Conservation (phyloP, 225 moss, liverwort and hornwort genomes). For the Thuidium tamariscinum region DNA sequence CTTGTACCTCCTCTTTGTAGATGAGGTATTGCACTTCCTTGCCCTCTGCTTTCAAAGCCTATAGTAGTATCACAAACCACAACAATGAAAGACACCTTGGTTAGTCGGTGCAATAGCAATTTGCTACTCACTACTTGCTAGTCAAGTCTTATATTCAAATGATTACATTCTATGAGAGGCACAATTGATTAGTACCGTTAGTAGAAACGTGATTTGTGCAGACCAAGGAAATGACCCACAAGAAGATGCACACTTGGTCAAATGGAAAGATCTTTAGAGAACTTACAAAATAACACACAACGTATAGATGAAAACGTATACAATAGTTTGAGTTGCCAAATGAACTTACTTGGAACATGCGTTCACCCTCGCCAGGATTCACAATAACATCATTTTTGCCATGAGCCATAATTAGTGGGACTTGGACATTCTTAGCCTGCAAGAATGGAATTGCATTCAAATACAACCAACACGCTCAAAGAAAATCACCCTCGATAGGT, state of each 20-base stretch:
- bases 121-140: neutral
- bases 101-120: neutral
- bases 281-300: too few species aligned
- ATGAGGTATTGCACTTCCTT: slow-evolving; percentile 58
- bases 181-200: accelerated
- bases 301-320: neutral
- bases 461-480: neutral
- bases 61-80: neutral
- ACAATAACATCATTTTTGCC: slow-evolving; percentile 66
- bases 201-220: neutral
- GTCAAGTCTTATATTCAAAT: neutral
- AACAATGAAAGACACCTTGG: neutral
- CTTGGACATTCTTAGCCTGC: slow-evolving; percentile 45
- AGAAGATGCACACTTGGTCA: neutral
- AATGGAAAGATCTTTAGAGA: neutral
- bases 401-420: slow-evolving; percentile 56
- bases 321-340: neutral
- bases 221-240: neutral
- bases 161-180: neutral
- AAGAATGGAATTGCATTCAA: neutral
- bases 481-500: too few species aligned
- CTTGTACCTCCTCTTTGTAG: slow-evolving; percentile 56
- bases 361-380: slow-evolving; percentile 61
- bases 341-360: slow-evolving; percentile 49
- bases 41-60: slow-evolving; percentile 42